Evolutionary conservation across 306 rosid genomes (phyloP).

Genomic region (Cicer arietinum): DNA sequence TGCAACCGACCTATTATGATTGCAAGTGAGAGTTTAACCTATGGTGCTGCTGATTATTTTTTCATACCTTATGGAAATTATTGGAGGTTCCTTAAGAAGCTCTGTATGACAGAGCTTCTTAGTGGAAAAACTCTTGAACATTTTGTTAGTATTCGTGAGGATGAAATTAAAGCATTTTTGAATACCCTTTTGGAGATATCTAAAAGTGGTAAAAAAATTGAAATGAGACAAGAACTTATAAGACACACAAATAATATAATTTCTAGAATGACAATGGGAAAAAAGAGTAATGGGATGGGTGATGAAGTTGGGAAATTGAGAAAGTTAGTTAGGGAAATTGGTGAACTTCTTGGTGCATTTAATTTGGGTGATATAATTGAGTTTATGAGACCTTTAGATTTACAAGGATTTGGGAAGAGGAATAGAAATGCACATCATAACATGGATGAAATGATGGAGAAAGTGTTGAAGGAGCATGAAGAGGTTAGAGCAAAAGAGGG

Average conservation of each 20-base stretch:
- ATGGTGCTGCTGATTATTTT: constrained; percentile 56
- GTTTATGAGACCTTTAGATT: constrained; percentile 49
- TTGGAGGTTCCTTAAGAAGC: constrained; percentile 54
- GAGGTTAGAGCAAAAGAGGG: constrained; percentile 42
- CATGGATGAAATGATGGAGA: constrained; percentile 57
- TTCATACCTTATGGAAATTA: constrained; percentile 57
- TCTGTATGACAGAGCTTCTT: constrained; percentile 65
- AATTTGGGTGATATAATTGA: constrained; percentile 42
- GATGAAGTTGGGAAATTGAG: constrained; percentile 49
- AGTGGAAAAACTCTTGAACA: constrained; percentile 48
- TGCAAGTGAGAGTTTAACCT: constrained; percentile 51
- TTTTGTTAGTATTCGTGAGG: constrained; percentile 35
- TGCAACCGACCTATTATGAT: constrained; percentile 51
- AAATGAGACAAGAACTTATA: constrained; percentile 47
- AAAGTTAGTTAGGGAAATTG: constrained; percentile 39
- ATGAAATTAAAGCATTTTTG: constrained; percentile 32
- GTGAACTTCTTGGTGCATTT: constrained; percentile 42
- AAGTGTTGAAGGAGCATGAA: constrained; percentile 61
- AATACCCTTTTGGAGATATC: not conserved
- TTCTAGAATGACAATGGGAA: constrained; percentile 57
- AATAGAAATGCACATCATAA: constrained; percentile 47
- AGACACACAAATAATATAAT: constrained; percentile 50
- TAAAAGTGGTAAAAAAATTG: constrained; percentile 23
- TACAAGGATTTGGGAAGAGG: constrained; percentile 50
- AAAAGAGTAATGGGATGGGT: constrained; percentile 37